Evolutionary conservation across 345 rosid genomes (phyloP).

Genomic region (Salix suchowensis): DNA sequence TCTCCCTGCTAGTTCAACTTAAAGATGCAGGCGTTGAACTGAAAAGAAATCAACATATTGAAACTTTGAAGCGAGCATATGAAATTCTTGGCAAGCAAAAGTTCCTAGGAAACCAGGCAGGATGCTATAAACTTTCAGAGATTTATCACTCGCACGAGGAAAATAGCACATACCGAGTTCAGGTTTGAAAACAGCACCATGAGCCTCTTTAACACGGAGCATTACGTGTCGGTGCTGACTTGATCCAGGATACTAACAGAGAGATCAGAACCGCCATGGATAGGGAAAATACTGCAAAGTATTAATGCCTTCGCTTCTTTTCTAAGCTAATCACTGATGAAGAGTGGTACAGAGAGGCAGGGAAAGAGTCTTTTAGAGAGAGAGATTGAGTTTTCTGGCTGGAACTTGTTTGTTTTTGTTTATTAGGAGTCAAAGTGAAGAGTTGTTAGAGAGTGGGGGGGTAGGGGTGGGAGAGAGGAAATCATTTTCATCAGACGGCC

Average conservation of each 20-base stretch:
- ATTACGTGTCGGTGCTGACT: slow-evolving; percentile 30
- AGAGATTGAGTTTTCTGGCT: background rate
- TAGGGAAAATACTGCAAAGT: background rate
- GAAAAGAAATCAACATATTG: background rate
- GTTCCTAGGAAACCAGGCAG: slow-evolving; percentile 16
- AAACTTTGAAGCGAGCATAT: background rate
- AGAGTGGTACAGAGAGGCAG: background rate
- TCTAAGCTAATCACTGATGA: background rate
- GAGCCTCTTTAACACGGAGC: background rate
- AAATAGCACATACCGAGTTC: slow-evolving; percentile 16
- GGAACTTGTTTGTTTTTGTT: slow-evolving; percentile 6
- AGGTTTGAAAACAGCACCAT: slow-evolving; percentile 14
- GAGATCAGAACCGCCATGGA: slow-evolving; percentile 9
- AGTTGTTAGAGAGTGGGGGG: slow-evolving; percentile 4
- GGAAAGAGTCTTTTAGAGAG: background rate
- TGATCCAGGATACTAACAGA: slow-evolving; percentile 1
- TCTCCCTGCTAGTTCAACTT: background rate
- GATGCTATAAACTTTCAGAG: slow-evolving; percentile 1
- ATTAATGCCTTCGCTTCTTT: background rate
- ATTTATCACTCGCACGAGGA: background rate
- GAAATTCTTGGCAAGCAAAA: background rate
- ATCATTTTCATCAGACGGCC: slow-evolving; percentile 43
- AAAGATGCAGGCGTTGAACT: background rate
- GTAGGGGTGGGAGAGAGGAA: slow-evolving; percentile 12
- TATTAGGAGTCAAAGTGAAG: slow-evolving; percentile 10